These are phyloP conservation scores for Ceratocystis cacaofunesta DNA, from an alignment of 2,329 filamentous ascomycete species.

Conservation along the genomic window DNA sequence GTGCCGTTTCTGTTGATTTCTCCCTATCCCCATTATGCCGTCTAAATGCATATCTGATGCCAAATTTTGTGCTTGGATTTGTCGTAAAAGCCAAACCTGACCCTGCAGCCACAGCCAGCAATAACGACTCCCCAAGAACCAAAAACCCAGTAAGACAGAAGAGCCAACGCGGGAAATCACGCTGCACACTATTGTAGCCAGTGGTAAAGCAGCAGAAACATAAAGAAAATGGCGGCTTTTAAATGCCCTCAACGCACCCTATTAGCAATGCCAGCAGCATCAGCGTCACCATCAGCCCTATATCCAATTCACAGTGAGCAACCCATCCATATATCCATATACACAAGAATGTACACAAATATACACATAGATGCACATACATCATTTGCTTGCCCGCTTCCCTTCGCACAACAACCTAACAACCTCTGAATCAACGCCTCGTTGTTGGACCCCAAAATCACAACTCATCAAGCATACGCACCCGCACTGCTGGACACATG, in stretches of 20 bases:
- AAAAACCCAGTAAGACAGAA: background rate
- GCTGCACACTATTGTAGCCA: background rate
- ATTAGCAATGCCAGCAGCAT: background rate
- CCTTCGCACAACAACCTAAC: background rate
- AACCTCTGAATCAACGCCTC: background rate
- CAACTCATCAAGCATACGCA: slow-evolving; percentile 1
- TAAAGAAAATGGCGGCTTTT: background rate
- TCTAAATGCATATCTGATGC: slow-evolving; percentile 1
- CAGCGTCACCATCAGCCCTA: slow-evolving; percentile 6
- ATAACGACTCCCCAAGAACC: too few relatives aligned
- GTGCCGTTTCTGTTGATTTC: background rate
- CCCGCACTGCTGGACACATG: background rate
- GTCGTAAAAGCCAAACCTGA: background rate
- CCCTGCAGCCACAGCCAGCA: background rate
- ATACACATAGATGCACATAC: background rate
- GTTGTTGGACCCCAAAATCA: background rate
- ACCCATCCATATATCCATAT: background rate
- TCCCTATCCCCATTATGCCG: background rate
- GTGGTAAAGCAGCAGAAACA: background rate
- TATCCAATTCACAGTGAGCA: slow-evolving; percentile 5
- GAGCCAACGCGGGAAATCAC: background rate
- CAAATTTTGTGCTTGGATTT: background rate
- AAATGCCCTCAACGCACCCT: background rate
- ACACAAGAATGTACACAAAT: background rate
- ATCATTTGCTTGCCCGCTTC: too few relatives aligned